Evolutionary conservation across 805 yeast species (phyloP).

Genomic region (Cyberlindnera maritima): DNA sequence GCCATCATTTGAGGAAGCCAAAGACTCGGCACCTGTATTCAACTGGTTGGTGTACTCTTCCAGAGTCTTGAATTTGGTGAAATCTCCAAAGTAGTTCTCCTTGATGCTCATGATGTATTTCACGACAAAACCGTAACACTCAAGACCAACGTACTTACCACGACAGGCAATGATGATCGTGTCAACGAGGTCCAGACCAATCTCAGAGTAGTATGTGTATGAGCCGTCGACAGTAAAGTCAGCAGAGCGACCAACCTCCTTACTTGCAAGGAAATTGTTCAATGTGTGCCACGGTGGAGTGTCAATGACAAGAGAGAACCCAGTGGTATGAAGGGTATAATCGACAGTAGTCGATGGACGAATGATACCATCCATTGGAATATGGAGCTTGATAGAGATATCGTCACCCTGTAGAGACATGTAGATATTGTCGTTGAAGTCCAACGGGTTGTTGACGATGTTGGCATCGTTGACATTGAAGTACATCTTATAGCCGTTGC

Average conservation of each 20-base stretch:
- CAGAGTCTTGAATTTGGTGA: conserved; percentile 76
- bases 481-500: conserved; percentile 56
- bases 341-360: conserved; percentile 49
- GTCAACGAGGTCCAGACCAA: conserved; percentile 69
- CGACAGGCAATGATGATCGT: conserved; percentile 60
- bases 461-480: conserved; percentile 85
- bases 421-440: conserved; percentile 75
- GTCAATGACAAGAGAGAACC: conserved; percentile 59
- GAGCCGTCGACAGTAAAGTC: conserved; percentile 63
- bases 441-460: conserved; percentile 85
- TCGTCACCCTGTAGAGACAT: conserved; percentile 67
- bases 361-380: conserved; percentile 61
- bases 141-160: conserved; percentile 65
- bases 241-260: conserved; percentile 64
- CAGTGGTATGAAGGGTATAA: conserved; percentile 52
- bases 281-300: conserved; percentile 94
- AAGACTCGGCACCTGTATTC: background rate
- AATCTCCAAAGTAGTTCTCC: conserved; percentile 90
- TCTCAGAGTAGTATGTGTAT: conserved; percentile 55
- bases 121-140: conserved; percentile 76
- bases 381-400: conserved; percentile 41
- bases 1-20: background rate
- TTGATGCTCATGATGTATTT: conserved; percentile 71
- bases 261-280: conserved; percentile 61
- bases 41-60: conserved; percentile 64